Evolutionary conservation across 441 rosid genomes (phyloP).

Genomic region (Adansonia madagascariensis): DNA sequence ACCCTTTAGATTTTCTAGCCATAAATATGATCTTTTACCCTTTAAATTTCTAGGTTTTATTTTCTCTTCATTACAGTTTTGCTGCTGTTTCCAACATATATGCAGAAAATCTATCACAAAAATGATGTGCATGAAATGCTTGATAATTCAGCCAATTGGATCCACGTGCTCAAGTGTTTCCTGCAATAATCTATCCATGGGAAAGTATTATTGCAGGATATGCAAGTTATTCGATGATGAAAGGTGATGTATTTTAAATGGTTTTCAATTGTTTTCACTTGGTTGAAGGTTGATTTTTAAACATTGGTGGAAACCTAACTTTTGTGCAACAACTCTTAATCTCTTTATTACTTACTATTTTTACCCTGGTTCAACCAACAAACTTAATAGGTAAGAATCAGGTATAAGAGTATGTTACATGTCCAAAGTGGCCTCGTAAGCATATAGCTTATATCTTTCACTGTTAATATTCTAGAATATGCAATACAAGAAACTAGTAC

Average conservation of each 20-base stretch:
- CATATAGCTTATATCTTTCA: not conserved
- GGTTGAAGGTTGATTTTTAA: slow-evolving; percentile 12
- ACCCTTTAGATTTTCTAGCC: not conserved
- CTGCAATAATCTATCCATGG: slow-evolving; percentile 68
- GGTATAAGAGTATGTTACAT: slow-evolving; percentile 1
- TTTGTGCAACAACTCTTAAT: not conserved
- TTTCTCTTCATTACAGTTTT: slow-evolving; percentile 12
- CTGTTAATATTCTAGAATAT: slow-evolving; percentile 10
- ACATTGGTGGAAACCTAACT: not conserved
- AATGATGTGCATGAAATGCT: slow-evolving; percentile 93
- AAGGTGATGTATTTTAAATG: slow-evolving; percentile 47
- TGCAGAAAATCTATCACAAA: slow-evolving; percentile 60
- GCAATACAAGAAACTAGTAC: not conserved
- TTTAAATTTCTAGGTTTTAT: not conserved
- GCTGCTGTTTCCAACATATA: slow-evolving; percentile 22
- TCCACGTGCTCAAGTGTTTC: slow-evolving; percentile 52
- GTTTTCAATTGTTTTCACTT: slow-evolving; percentile 13
- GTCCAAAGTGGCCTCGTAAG: not conserved
- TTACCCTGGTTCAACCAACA: not conserved
- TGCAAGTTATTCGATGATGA: slow-evolving; percentile 74
- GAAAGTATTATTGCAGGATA: slow-evolving; percentile 73
- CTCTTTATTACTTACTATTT: not conserved
- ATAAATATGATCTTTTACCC: not conserved
- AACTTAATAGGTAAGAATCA: slow-evolving; percentile 16
- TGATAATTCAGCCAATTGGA: slow-evolving; percentile 63